Conservation (phyloP, 805 yeast genomes). For the Blastobotrys americana region DNA sequence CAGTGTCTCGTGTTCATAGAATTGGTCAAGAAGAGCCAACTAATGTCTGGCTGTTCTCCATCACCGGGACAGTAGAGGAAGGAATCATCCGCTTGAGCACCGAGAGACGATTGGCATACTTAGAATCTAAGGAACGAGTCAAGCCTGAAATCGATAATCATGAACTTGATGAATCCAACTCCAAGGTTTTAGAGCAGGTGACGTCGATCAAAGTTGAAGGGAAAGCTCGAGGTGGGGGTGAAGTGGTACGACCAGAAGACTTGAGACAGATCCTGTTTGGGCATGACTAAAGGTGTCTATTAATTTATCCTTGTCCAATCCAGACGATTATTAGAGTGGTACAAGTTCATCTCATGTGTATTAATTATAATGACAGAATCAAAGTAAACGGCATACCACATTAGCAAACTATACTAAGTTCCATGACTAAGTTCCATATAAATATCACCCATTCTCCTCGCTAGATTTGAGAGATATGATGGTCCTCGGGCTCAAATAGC, state of each 20-base stretch:
- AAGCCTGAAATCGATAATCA: constrained; percentile 1
- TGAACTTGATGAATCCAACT: constrained; percentile 37
- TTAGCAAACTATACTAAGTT: too few relatives aligned
- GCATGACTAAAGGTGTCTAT: neutral
- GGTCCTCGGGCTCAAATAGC: too few relatives aligned
- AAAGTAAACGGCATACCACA: too few relatives aligned
- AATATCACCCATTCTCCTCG: too few relatives aligned
- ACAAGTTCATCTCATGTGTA: too few relatives aligned
- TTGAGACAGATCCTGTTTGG: constrained; percentile 57
- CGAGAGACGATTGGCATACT: constrained; percentile 42
- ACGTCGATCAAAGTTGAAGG: constrained; percentile 42
- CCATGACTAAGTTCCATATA: too few relatives aligned
- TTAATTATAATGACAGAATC: too few relatives aligned
- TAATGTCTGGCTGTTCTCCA: constrained; percentile 86
- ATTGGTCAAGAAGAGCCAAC: constrained; percentile 83
- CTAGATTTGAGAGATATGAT: too few relatives aligned
- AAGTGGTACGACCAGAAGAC: constrained; percentile 49
- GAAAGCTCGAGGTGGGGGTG: constrained; percentile 45
- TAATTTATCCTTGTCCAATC: too few relatives aligned
- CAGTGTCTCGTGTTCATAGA: constrained; percentile 84
- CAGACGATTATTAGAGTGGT: too few relatives aligned
- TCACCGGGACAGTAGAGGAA: constrained; percentile 81
- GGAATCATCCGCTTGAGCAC: constrained; percentile 67
- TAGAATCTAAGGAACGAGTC: constrained; percentile 1
- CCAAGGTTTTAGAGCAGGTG: constrained; percentile 48